Conservation (phyloP, 148 eudicot genomes). For the Arbutus unedo region DNA sequence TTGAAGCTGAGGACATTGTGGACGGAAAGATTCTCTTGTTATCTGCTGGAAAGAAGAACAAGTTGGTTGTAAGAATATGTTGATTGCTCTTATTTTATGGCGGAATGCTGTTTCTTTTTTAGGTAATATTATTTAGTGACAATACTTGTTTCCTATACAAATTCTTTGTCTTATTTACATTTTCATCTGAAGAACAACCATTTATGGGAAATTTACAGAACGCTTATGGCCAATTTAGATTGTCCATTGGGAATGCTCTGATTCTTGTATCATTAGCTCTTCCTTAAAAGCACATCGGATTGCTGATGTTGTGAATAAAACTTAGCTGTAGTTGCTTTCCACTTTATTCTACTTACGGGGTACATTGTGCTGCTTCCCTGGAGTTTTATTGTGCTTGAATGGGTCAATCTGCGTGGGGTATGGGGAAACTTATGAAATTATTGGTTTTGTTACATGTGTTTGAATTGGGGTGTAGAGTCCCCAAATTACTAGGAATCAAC, state of each 20-base stretch:
- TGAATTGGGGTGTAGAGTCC: too few relatives aligned
- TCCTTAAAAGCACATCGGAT: neutral
- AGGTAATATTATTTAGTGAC: neutral
- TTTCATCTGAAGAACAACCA: neutral
- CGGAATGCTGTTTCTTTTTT: neutral
- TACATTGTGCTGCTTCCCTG: too few relatives aligned
- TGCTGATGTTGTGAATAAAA: neutral
- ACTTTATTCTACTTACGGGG: too few relatives aligned
- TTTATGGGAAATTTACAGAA: neutral
- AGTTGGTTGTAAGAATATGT: conserved; percentile 78
- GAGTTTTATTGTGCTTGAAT: too few relatives aligned
- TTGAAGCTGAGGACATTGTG: conserved; percentile 66
- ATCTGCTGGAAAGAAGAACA: conserved; percentile 94
- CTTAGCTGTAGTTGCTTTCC: neutral
- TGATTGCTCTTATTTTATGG: conserved; percentile 22
- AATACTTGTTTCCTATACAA: neutral
- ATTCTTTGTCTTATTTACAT: neutral
- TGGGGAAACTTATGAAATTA: too few relatives aligned
- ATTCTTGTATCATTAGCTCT: neutral
- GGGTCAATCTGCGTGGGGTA: too few relatives aligned
- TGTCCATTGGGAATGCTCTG: neutral
- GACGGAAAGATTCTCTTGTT: conserved; percentile 76
- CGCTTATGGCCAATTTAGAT: neutral
- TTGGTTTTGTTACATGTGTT: too few relatives aligned
- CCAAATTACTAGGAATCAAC: too few relatives aligned